A percentile compares a stretch with the other conserved stretches of the same genome.
Evolutionary conservation across 2,329 filamentous ascomycete species (phyloP).

Genomic region (Paracoccidioides brasiliensis): DNA sequence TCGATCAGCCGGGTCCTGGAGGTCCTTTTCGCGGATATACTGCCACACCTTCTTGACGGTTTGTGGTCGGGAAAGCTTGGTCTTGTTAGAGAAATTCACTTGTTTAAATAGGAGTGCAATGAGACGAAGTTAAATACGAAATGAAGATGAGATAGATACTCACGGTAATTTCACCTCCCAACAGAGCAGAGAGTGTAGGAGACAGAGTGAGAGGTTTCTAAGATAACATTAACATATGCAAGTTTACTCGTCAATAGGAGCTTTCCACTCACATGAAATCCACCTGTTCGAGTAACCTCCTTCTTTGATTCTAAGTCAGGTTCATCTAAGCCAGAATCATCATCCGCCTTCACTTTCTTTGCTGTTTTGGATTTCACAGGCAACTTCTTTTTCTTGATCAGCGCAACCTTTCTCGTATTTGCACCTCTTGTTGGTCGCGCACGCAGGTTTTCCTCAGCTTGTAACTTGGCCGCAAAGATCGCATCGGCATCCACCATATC

Average conservation of each 20-base stretch:
- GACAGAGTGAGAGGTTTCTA: conserved; percentile 37
- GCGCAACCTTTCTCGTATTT: conserved; percentile 43
- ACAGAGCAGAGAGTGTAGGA: conserved; percentile 31
- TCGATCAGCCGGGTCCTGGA: conserved; percentile 85
- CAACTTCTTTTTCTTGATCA: conserved; percentile 52
- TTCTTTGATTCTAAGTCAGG: conserved; percentile 48
- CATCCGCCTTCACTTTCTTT: conserved; percentile 61
- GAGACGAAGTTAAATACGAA: background rate
- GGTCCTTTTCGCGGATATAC: conserved; percentile 75
- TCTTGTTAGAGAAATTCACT: background rate
- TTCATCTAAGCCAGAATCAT: conserved; percentile 63
- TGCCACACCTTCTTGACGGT: conserved; percentile 95
- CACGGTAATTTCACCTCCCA: conserved; percentile 33
- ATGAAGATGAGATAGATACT: conserved; percentile 10
- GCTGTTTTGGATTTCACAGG: conserved; percentile 37
- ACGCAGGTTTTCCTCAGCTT: conserved; percentile 78
- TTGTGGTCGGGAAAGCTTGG: conserved; percentile 76
- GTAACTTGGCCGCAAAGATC: conserved; percentile 70
- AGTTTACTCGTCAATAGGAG: background rate
- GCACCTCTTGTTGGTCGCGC: conserved; percentile 67
- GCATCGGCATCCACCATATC: conserved; percentile 70
- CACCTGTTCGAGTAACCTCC: conserved; percentile 63
- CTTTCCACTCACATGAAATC: conserved; percentile 58
- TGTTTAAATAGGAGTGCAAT: background rate
- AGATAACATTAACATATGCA: background rate